A percentile compares a stretch with the other conserved stretches of the same genome.
Conservation (phyloP, 225 moss, liverwort and hornwort genomes). For the Marchantia paleacea region DNA sequence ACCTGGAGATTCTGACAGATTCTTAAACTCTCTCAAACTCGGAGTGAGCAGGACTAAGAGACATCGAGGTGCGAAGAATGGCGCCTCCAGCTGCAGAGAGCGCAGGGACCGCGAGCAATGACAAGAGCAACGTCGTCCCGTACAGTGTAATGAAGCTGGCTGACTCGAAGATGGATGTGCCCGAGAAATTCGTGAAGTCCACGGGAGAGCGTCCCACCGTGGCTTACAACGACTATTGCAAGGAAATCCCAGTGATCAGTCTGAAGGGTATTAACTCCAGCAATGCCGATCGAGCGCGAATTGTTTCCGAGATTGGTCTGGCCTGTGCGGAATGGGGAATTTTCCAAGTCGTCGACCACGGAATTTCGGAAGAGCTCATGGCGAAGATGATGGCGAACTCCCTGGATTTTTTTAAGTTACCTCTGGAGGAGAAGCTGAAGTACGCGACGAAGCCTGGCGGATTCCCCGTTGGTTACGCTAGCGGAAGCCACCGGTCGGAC, state of each 20-base stretch:
- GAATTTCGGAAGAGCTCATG: constrained; percentile 43
- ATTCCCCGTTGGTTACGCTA: constrained; percentile 15
- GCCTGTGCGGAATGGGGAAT: constrained; percentile 63
- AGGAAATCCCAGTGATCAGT: constrained; percentile 21
- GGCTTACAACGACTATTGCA: constrained; percentile 19
- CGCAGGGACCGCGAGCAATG: neutral
- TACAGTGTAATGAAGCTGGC: constrained; percentile 8
- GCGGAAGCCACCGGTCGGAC: constrained; percentile 16
- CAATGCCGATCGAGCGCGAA: neutral
- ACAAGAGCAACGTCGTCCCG: neutral
- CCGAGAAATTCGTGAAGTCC: constrained; percentile 3
- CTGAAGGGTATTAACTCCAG: neutral
- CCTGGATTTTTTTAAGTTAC: constrained; percentile 43
- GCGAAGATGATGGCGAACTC: constrained; percentile 35
- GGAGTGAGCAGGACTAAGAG: too few relatives aligned
- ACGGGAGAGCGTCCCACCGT: neutral
- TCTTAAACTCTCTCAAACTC: too few relatives aligned
- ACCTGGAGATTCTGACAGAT: too few relatives aligned
- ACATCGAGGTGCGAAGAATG: neutral
- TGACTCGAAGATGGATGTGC: neutral
- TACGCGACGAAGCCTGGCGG: constrained; percentile 6
- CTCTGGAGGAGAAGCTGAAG: constrained; percentile 53
- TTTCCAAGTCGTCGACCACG: constrained; percentile 62
- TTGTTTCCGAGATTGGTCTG: constrained; percentile 40
- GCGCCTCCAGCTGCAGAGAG: neutral